phyloP scores from a whole-genome alignment of 495 filamentous ascomycete genomes.

The Penicillium bovifimosum region DNA sequence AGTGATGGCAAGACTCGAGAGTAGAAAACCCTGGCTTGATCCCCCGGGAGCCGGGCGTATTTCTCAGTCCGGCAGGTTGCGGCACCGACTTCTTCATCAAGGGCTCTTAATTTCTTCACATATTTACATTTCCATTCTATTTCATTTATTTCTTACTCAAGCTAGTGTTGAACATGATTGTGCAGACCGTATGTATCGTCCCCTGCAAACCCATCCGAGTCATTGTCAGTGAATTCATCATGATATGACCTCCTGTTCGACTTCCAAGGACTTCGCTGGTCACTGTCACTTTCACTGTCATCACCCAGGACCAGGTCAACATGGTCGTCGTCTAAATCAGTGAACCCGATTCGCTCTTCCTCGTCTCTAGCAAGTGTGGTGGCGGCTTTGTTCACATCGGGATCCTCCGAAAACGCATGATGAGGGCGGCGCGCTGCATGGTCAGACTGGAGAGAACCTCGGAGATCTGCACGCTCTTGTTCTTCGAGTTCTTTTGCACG shows the following conservation, averaged over 20 bases:
- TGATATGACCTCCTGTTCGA: constrained; percentile 31
- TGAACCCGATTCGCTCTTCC: constrained; percentile 45
- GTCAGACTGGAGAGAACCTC: constrained; percentile 34
- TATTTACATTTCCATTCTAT: background rate
- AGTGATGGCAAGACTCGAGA: constrained; percentile 4
- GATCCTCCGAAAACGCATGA: constrained; percentile 42
- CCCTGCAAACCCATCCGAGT: constrained; percentile 41
- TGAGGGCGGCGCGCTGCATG: constrained; percentile 38
- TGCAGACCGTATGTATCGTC: constrained; percentile 47
- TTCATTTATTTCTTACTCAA: background rate
- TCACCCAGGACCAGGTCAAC: constrained; percentile 39
- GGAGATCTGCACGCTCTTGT: constrained; percentile 60
- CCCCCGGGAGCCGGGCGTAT: constrained; percentile 24
- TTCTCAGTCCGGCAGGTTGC: constrained; percentile 23
- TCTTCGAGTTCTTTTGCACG: constrained; percentile 78
- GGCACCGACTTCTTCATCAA: background rate
- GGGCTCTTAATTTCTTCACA: constrained; percentile 1
- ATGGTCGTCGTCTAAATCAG: constrained; percentile 39
- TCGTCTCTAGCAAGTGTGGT: constrained; percentile 44
- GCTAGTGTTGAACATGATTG: constrained; percentile 30
- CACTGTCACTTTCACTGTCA: constrained; percentile 34
- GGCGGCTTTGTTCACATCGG: constrained; percentile 38
- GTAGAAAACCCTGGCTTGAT: constrained; percentile 17
- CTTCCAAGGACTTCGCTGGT: constrained; percentile 20
- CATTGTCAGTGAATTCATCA: constrained; percentile 53